A percentile compares a stretch with the other conserved stretches of the same genome.
Evolutionary conservation across 2,329 filamentous ascomycete genomes (phyloP).

Genomic region (Hypoxylon sp.): DNA sequence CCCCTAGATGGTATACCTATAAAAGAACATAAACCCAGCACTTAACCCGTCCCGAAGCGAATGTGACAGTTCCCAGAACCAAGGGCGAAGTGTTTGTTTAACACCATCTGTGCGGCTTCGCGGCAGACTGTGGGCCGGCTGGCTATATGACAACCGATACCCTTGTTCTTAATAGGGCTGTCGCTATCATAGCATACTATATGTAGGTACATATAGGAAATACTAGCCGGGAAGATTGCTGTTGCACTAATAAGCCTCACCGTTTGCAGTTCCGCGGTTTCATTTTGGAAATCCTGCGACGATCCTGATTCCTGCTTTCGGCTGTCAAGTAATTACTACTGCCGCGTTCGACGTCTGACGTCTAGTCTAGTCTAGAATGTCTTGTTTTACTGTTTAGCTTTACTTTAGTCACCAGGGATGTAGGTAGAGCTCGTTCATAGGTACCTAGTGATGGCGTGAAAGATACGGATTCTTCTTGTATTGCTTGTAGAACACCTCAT

Average conservation of each 20-base stretch:
- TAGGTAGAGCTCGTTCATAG: too few relatives aligned
- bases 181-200: too few relatives aligned
- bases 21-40: constrained; percentile 4
- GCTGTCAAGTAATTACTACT: constrained; percentile 7
- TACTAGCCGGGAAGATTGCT: too few relatives aligned
- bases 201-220: too few relatives aligned
- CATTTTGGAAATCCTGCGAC: constrained; percentile 12
- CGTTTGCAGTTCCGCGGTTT: constrained; percentile 13
- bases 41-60: constrained; percentile 17
- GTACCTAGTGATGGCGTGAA: too few relatives aligned
- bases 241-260: constrained; percentile 18
- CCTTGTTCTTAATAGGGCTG: constrained; percentile 20
- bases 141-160: neutral
- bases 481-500: too few relatives aligned
- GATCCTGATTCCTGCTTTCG: constrained; percentile 6
- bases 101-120: constrained; percentile 24
- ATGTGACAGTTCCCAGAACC: constrained; percentile 16
- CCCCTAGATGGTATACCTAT: constrained; percentile 1
- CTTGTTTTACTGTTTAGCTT: too few relatives aligned
- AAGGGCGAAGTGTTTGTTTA: neutral
- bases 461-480: too few relatives aligned
- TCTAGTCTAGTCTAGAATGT: too few relatives aligned
- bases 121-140: too few relatives aligned
- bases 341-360: constrained; percentile 2
- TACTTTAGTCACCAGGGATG: too few relatives aligned